Evolutionary conservation across 1,284 basidiomycete genomes (phyloP), one percentile per base, ranked within the genome.

Genomic region (Mycosarcoma maydis): DNA sequence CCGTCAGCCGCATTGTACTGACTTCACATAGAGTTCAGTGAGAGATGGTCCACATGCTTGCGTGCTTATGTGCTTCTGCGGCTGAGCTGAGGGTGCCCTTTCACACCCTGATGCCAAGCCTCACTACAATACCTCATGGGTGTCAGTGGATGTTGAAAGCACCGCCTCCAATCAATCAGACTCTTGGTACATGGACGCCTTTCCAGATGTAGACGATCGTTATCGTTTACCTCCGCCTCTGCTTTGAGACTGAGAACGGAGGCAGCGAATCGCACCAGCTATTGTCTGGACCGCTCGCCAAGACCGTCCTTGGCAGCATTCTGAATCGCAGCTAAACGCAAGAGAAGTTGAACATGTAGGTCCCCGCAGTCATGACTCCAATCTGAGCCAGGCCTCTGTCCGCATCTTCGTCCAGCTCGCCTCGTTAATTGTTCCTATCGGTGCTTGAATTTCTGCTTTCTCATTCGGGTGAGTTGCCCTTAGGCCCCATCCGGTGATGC

Each of bases 131-230:
- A 9, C 20, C 4, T 42, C 8, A 24, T 29, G 26, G 7, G 19
- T 24, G 7, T 10, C 6, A 2, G 22, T 61, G 58, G 58, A 61
- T 53, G 58, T 53, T 61, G 40, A 54, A 54, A 24, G 11, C 43
- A 13, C 30, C 37, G 33, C 43, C 43, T 38, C 17, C 20, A 40
- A 17, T 41, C 5, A 24, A 20, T 17, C 27, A 22, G 8, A 14
- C 11, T 33, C 20, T n/a, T 24, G 45, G 45, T 34, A 37, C 34
- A 47, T 24, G 34, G 45, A 27, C 33, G 22, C 27, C 45, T 46
- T 7, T n/a, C 17, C 10, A 46, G 17, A 23, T 24, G 19, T 32
- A 32, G 17, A 6, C 13, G 32, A 39, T 14, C 38, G 40, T 0
- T 11, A 19, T 17, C 9, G 26, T 11, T 34, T 16, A 16, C 6